Conservation (phyloP, 495 filamentous ascomycete species). For the Talaromyces borbonicus region DNA sequence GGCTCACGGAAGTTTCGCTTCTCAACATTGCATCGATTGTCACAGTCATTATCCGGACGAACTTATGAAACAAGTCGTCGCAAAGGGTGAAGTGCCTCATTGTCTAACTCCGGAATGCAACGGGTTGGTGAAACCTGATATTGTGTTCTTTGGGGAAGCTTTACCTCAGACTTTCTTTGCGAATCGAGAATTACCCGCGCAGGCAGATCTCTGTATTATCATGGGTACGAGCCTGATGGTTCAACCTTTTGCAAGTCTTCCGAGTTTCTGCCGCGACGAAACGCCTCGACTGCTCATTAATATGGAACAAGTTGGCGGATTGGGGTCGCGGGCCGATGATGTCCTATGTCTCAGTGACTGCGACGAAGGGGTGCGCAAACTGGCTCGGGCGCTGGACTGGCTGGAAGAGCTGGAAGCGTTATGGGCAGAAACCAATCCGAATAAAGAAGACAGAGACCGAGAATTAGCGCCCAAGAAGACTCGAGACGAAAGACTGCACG, state of each 20-base stretch:
- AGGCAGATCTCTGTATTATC: slow-evolving; percentile 75
- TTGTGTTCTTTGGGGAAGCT: slow-evolving; percentile 92
- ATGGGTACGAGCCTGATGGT: slow-evolving; percentile 89
- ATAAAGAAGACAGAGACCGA: slow-evolving; percentile 21
- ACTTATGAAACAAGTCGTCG: slow-evolving; percentile 59
- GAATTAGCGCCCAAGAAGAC: slow-evolving; percentile 24
- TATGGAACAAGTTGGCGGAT: slow-evolving; percentile 67
- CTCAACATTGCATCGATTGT: slow-evolving; percentile 86
- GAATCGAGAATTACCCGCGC: slow-evolving; percentile 41
- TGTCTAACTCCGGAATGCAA: slow-evolving; percentile 53
- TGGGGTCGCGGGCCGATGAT: slow-evolving; percentile 70
- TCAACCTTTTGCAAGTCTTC: slow-evolving; percentile 80
- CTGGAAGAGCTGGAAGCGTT: slow-evolving; percentile 67
- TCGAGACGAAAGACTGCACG: slow-evolving; percentile 45
- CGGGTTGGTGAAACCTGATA: slow-evolving; percentile 90
- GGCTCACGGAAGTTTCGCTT: slow-evolving; percentile 90
- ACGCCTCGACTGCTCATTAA: slow-evolving; percentile 81
- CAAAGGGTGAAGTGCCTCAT: slow-evolving; percentile 51
- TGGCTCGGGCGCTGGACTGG: slow-evolving; percentile 81
- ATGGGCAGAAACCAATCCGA: slow-evolving; percentile 48
- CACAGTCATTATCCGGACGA: slow-evolving; percentile 57
- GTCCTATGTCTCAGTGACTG: slow-evolving; percentile 67
- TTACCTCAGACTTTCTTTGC: slow-evolving; percentile 62
- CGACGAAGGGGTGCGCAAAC: slow-evolving; percentile 71
- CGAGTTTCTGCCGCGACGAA: slow-evolving; percentile 45